Base-by-base conservation (phyloP, 2,329 filamentous ascomycete species). In the Dichotomopilus funicola region DNA sequence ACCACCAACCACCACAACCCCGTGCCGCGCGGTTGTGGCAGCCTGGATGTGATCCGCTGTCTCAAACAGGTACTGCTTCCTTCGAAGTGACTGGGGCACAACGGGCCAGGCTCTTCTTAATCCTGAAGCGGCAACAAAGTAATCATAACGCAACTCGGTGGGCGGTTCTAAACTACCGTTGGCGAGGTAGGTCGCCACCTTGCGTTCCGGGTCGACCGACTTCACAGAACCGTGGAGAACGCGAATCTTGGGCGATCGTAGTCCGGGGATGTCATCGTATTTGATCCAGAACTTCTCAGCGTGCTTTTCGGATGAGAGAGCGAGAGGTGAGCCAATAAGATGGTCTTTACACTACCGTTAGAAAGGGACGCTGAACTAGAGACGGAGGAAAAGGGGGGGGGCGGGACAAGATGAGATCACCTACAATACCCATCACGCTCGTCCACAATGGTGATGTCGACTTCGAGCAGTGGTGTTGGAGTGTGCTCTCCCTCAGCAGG, bases 371-470 rank as follows among this genome's bases (percentile, higher is more conserved):
- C 40, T 34, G 57, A 33, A 51, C 41, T 52, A 8, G 27, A 2
- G 5, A 10, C 34, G 13, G 44, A 1, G 43, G 8, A n/a, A n/a
- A n/a, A n/a, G n/a, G n/a, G n/a, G n/a, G n/a, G n/a, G n/a, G n/a
- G n/a, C n/a, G n/a, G n/a, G n/a, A n/a, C n/a, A n/a, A 13, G 13
- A 35, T 33, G 42, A 58, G 44, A 27, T 61, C 6, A 71, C 85
- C 63, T 74, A 91, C 87, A 91, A 68, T 83, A 91, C n/a, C 88
- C 88, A 73, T 91, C 88, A n/a, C 86, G 76, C 69, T 91, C 86
- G 64, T 91, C 87, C 31, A 89, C 82, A 27, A 91, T 78, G 27
- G 86, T 90, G 50, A 91, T 83, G 40, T 89, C 79, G 11, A 89
- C 70, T 1, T 81, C 76, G 45, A 86, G 73, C 31, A 73, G 51